Evolutionary conservation across 2,329 filamentous ascomycete species (phyloP).

Genomic region (Aureobasidium zeae): DNA sequence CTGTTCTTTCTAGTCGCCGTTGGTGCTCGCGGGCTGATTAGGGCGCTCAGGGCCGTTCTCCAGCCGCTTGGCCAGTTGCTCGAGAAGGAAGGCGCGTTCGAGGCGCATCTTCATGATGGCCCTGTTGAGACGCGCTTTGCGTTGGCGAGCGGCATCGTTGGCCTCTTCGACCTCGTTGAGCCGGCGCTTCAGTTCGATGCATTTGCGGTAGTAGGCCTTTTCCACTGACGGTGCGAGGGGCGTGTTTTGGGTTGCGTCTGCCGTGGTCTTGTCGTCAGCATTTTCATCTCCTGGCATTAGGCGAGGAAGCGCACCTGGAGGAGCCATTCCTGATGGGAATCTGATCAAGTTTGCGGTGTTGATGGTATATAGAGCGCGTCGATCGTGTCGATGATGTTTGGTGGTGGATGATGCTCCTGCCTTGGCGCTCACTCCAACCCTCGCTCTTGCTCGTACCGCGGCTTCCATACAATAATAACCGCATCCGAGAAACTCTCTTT

Average conservation of each 20-base stretch:
- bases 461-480: too few relatives aligned
- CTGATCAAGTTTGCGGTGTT: too few relatives aligned
- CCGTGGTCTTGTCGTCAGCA: not conserved
- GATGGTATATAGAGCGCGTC: not conserved
- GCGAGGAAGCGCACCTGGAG: not conserved
- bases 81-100: slow-evolving; percentile 57
- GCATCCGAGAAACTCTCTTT: too few relatives aligned
- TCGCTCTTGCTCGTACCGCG: too few relatives aligned
- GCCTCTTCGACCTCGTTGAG: slow-evolving; percentile 86
- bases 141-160: slow-evolving; percentile 73
- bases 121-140: slow-evolving; percentile 69
- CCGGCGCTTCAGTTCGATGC: slow-evolving; percentile 84
- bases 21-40: not conserved
- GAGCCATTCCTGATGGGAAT: too few relatives aligned
- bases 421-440: too few relatives aligned
- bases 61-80: slow-evolving; percentile 36
- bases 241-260: slow-evolving; percentile 23
- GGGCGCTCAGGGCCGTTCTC: not conserved
- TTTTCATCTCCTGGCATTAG: not conserved
- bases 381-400: not conserved
- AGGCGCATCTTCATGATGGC: slow-evolving; percentile 87
- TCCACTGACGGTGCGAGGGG: slow-evolving; percentile 79
- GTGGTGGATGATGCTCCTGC: too few relatives aligned
- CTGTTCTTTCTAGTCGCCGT: slow-evolving; percentile 5
- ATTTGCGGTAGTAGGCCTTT: slow-evolving; percentile 92